Evolutionary conservation across 1,139 yeast species (phyloP), one percentile per base, ranked within the genome.

Genomic region (Kodamaea plutei): DNA sequence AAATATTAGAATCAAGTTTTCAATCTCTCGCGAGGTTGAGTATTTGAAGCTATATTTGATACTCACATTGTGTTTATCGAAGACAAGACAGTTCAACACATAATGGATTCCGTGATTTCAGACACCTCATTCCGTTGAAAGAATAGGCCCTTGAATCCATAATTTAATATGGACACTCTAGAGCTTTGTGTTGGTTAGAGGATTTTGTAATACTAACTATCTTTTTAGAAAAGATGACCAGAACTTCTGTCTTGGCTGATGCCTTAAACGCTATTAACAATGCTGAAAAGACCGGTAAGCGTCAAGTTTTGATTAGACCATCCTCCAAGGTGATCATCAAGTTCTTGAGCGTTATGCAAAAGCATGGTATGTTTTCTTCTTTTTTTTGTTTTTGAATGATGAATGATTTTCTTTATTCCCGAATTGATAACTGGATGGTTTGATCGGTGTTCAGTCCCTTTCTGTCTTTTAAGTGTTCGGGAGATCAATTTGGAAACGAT

Each of bases 201-300:
- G 31, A 21, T 29, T 31, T 16, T 20, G 10, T 15, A 24, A 22
- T 41, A 39, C 45, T 42, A 43, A 37, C 41, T 17, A 14, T 8
- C 12, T 15, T 22, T 33, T 23, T 31, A 44, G 47, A 36, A 27
- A 72, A 64, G 68, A 88, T 91, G 97, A 88, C 97, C 66, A 89
- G 97, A 79, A 76, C 96, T 56, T 91, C 98, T 54, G 98, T 85
- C 65, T 84, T 91, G 71, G 96, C 97, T 60, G 98, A 91, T 75
- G 97, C 98, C 64, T 84, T 91, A 64, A 89, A 91, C 69, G 80
- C 96, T 57, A 91, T 91, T 68, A 87, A 89, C 89, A 91, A 91
- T 69, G 98, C 98, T 68, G 98, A 91, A 76, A 91, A 89, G 74
- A 81, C 96, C 65, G 98, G 98, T 71, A 91, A 91, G 77, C 85